A percentile compares a stretch with the other conserved stretches of the same genome.
These are phyloP conservation scores for Oryza nivara DNA, from an alignment of 176 grass and related monocot species.

Conservation along the genomic window DNA sequence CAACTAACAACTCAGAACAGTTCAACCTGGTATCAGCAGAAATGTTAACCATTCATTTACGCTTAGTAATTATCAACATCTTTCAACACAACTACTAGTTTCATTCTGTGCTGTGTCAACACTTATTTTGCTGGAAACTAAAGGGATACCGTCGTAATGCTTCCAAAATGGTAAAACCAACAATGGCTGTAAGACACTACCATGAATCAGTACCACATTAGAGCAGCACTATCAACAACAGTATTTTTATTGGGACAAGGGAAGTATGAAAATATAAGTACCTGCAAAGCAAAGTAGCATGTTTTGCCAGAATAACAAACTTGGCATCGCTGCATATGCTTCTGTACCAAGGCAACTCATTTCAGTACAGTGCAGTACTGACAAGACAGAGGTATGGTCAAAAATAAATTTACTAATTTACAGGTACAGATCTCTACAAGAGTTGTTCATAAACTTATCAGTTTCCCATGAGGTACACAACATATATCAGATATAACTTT, in stretches of 20 bases:
- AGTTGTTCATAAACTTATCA: neutral
- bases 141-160: constrained; percentile 7
- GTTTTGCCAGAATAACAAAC: constrained; percentile 91
- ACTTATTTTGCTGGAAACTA: constrained; percentile 8
- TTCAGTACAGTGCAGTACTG: constrained; percentile 42
- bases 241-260: constrained; percentile 7
- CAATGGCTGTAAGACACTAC: neutral
- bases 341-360: constrained; percentile 57
- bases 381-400: neutral
- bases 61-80: constrained; percentile 4
- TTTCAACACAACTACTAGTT: neutral
- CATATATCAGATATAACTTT: neutral
- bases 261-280: constrained; percentile 36
- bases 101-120: neutral
- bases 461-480: neutral
- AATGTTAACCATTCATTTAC: constrained; percentile 8
- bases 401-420: constrained; percentile 7
- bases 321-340: constrained; percentile 80
- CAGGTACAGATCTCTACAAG: neutral
- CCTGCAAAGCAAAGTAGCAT: constrained; percentile 96
- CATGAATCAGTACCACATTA: neutral
- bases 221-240: constrained; percentile 11
- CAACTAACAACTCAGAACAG: neutral
- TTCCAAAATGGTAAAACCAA: constrained; percentile 18
- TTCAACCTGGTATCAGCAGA: neutral